Evolutionary conservation across 371 early-diverging fungal genomes (phyloP).

Genomic region (Mortierella sp.): DNA sequence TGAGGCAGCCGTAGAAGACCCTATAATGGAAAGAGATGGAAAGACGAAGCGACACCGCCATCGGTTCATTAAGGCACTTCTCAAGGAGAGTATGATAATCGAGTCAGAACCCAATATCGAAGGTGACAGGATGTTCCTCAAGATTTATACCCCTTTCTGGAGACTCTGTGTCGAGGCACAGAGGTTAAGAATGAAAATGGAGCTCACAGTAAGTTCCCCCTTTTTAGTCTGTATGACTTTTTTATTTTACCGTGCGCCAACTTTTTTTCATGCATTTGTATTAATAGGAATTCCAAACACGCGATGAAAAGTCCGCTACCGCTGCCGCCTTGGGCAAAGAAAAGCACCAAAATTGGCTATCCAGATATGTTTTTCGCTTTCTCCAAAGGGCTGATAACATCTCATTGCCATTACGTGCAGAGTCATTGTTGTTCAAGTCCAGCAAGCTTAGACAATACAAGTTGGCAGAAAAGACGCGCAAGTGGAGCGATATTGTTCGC

Average conservation of each 20-base stretch:
- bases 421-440: conserved; percentile 52
- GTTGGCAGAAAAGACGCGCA: conserved; percentile 43
- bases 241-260: too few relatives aligned
- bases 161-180: conserved; percentile 61
- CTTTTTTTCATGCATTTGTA: neutral
- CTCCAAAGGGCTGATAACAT: conserved; percentile 40
- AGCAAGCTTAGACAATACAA: conserved; percentile 44
- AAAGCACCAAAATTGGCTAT: conserved; percentile 10
- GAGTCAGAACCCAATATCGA: conserved; percentile 59
- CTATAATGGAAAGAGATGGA: conserved; percentile 27
- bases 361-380: conserved; percentile 15
- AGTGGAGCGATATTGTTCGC: conserved; percentile 57
- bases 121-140: conserved; percentile 60
- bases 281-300: conserved; percentile 29
- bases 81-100: conserved; percentile 58
- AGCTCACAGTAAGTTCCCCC: conserved; percentile 36
- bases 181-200: conserved; percentile 40
- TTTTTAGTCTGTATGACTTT: too few relatives aligned
- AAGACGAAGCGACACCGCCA: conserved; percentile 26
- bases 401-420: conserved; percentile 43
- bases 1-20: conserved; percentile 16
- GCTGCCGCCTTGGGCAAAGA: conserved; percentile 6
- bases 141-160: conserved; percentile 64
- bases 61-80: conserved; percentile 58
- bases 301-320: conserved; percentile 29